phyloP scores from a whole-genome alignment of 352 stramenopile species.

The Thalassiosira ordinaria region DNA sequence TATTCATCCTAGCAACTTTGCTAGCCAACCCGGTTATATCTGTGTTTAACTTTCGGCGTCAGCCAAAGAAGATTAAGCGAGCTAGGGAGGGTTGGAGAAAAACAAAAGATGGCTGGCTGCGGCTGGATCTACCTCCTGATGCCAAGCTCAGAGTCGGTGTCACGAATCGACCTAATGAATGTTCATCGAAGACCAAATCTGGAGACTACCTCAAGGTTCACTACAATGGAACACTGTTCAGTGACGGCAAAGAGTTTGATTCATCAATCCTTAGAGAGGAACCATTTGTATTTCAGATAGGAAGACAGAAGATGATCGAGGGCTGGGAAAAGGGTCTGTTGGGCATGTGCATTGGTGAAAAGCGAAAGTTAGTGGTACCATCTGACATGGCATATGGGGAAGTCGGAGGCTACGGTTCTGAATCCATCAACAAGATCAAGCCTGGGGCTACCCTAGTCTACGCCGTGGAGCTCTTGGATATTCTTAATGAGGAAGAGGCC shows the following conservation, averaged over 20 bases:
- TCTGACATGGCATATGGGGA: slow-evolving; percentile 63
- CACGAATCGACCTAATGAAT: slow-evolving; percentile 32
- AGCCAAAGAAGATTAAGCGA: slow-evolving; percentile 18
- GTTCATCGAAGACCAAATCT: slow-evolving; percentile 25
- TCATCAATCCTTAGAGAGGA: slow-evolving; percentile 65
- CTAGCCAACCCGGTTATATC: background rate
- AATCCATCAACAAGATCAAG: slow-evolving; percentile 30
- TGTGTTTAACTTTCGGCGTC: slow-evolving; percentile 3
- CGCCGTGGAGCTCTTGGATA: slow-evolving; percentile 68
- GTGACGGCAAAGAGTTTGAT: slow-evolving; percentile 67
- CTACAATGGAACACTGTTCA: slow-evolving; percentile 62
- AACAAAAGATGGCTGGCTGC: slow-evolving; percentile 27
- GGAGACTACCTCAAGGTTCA: slow-evolving; percentile 47
- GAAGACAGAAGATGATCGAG: slow-evolving; percentile 57
- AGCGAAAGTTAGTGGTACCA: slow-evolving; percentile 71
- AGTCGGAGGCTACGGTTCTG: slow-evolving; percentile 50
- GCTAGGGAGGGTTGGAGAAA: slow-evolving; percentile 26
- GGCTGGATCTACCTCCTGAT: slow-evolving; percentile 35
- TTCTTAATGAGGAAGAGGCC: slow-evolving; percentile 35
- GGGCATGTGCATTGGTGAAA: slow-evolving; percentile 70
- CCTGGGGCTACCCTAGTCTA: slow-evolving; percentile 68
- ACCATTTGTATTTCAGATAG: slow-evolving; percentile 70
- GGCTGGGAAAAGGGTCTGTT: slow-evolving; percentile 73
- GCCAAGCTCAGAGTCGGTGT: slow-evolving; percentile 39
- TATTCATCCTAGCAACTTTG: background rate